These are phyloP conservation scores for Rhododendron mucronatum DNA, from an alignment of 148 eudicot species.

Conservation along the genomic window DNA sequence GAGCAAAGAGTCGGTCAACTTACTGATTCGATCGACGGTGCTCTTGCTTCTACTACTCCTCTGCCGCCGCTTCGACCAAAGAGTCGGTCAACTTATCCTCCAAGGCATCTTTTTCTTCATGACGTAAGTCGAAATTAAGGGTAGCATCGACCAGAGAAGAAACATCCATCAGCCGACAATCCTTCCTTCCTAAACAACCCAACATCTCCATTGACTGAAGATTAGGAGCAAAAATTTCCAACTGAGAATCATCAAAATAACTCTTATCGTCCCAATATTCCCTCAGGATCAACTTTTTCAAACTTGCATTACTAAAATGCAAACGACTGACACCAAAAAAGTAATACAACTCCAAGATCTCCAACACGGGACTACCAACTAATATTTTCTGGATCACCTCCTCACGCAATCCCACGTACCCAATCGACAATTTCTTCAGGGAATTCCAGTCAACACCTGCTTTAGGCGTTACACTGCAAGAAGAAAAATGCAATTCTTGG, in stretches of 20 bases:
- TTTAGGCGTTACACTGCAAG: background rate
- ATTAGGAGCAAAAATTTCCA: slow-evolving; percentile 1
- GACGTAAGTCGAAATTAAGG: background rate
- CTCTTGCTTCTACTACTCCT: no score
- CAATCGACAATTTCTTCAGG: background rate
- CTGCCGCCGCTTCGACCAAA: no score
- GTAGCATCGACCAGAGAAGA: background rate
- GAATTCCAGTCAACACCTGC: background rate
- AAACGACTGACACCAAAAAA: background rate
- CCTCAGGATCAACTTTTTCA: background rate
- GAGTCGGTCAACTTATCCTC: no score
- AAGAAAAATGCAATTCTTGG: background rate
- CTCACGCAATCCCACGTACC: background rate
- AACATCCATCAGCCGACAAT: background rate
- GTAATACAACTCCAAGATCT: background rate
- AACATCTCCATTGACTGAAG: background rate
- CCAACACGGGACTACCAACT: slow-evolving; percentile 2
- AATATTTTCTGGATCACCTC: background rate
- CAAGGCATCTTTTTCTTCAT: background rate
- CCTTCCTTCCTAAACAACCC: background rate
- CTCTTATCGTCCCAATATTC: background rate
- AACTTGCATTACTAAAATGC: background rate
- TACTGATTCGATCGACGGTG: no score
- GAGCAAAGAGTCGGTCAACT: no score
- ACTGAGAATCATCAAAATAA: no score